These are phyloP conservation scores for Trypanosoma brucei DNA, from an alignment of 208 protist genomes.

Conservation along the genomic window DNA sequence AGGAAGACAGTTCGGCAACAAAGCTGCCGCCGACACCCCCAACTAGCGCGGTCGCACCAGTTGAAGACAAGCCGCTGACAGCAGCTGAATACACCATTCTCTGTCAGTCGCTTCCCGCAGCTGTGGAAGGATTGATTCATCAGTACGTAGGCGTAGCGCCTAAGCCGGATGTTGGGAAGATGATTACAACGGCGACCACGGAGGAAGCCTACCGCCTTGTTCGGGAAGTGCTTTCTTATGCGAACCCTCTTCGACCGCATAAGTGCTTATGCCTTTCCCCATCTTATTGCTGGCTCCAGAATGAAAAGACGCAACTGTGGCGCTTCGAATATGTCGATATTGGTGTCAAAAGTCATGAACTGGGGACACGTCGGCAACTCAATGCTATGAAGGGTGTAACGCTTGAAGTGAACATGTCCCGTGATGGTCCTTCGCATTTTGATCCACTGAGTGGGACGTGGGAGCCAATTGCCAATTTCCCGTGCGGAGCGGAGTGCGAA, in stretches of 20 bases:
- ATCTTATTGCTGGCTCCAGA: constrained; percentile 70
- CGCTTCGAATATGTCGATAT: constrained; percentile 78
- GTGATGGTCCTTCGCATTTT: constrained; percentile 24
- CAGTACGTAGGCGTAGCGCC: constrained; percentile 41
- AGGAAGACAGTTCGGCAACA: background rate
- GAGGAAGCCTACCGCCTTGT: constrained; percentile 26
- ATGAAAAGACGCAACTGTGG: constrained; percentile 59
- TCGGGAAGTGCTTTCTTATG: constrained; percentile 33
- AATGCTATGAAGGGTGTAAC: constrained; percentile 35
- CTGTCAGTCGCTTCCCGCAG: constrained; percentile 26
- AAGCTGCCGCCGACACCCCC: constrained; percentile 26
- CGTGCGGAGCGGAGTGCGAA: constrained; percentile 20
- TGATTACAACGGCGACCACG: constrained; percentile 29
- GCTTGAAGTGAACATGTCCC: constrained; percentile 28
- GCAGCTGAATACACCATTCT: constrained; percentile 81
- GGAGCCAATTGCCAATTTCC: constrained; percentile 24
- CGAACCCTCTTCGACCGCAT: constrained; percentile 33
- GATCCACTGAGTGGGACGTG: constrained; percentile 7
- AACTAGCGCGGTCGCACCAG: background rate
- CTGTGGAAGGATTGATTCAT: constrained; percentile 42
- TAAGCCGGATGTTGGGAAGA: constrained; percentile 42
- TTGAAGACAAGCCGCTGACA: constrained; percentile 42
- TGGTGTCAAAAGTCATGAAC: constrained; percentile 27
- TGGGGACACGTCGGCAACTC: constrained; percentile 44
- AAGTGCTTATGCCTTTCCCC: constrained; percentile 60